A percentile compares a stretch with the other conserved stretches of the same genome.
Evolutionary conservation across 164 flowering plant species (phyloP).

Genomic region (Magnolia changhungtana): DNA sequence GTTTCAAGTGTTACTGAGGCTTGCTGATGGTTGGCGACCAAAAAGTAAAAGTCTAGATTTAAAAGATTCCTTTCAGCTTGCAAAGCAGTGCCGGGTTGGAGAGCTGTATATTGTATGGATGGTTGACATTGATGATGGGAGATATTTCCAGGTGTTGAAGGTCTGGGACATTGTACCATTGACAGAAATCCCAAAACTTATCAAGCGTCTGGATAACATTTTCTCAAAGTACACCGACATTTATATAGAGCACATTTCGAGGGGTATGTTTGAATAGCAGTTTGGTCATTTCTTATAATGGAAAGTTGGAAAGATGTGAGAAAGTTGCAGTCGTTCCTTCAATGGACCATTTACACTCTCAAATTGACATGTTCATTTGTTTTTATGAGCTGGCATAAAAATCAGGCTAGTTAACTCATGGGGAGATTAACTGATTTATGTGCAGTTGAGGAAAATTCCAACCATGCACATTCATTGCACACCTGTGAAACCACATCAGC

Average conservation of each 20-base stretch:
- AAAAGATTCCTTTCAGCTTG: slow-evolving; percentile 21
- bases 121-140: slow-evolving; percentile 24
- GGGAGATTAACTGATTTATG: not conserved
- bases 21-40: slow-evolving; percentile 44
- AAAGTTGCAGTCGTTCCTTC: too few species aligned
- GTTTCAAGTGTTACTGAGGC: slow-evolving; percentile 25
- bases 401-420: not conserved
- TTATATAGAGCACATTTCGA: slow-evolving; percentile 37
- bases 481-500: not conserved
- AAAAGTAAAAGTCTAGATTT: not conserved
- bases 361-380: not conserved
- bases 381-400: not conserved
- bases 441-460: not conserved
- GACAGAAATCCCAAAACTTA: slow-evolving; percentile 48
- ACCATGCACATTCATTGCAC: not conserved
- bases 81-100: slow-evolving; percentile 26
- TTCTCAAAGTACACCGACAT: slow-evolving; percentile 20
- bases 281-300: not conserved
- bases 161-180: slow-evolving; percentile 69
- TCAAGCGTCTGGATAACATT: slow-evolving; percentile 22
- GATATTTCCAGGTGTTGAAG: slow-evolving; percentile 37
- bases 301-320: not conserved
- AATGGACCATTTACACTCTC: not conserved
- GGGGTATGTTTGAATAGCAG: slow-evolving; percentile 45
- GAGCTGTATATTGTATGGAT: slow-evolving; percentile 33